Conservation (phyloP, 208 protist species). For the Crithidia fasciculata region DNA sequence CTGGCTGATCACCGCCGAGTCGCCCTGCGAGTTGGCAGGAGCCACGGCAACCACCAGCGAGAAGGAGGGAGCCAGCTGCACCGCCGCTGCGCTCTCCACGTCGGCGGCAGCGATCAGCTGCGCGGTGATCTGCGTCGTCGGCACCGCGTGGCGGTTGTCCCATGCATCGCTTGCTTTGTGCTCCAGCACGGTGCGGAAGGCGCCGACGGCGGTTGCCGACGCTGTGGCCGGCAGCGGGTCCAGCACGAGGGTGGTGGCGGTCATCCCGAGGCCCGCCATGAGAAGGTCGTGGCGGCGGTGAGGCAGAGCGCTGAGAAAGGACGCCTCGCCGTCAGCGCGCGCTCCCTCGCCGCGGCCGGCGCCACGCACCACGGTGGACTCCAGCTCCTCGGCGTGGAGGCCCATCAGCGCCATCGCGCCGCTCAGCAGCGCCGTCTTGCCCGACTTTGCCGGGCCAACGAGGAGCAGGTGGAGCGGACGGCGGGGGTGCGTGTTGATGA, state of each 20-base stretch:
- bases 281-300: slow-evolving; percentile 38
- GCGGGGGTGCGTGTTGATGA: slow-evolving; percentile 1
- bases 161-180: not conserved
- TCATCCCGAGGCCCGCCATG: slow-evolving; percentile 45
- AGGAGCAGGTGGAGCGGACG: slow-evolving; percentile 66
- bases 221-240: slow-evolving; percentile 42
- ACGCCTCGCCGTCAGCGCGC: slow-evolving; percentile 17
- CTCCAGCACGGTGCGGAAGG: slow-evolving; percentile 25
- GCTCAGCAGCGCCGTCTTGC: slow-evolving; percentile 63
- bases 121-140: not conserved
- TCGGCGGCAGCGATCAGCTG: slow-evolving; percentile 60
- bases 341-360: slow-evolving; percentile 14
- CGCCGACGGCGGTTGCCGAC: slow-evolving; percentile 9
- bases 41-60: slow-evolving; percentile 52
- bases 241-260: slow-evolving; percentile 53
- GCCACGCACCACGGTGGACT: slow-evolving; percentile 51
- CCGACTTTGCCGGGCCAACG: slow-evolving; percentile 54
- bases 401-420: slow-evolving; percentile 45
- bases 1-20: slow-evolving; percentile 62
- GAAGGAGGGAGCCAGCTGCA: slow-evolving; percentile 52
- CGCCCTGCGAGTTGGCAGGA: slow-evolving; percentile 38
- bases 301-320: slow-evolving; percentile 42
- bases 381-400: slow-evolving; percentile 40
- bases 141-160: not conserved
- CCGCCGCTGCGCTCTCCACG: slow-evolving; percentile 37